phyloP scores from a whole-genome alignment of 768 basidiomycete species.

The Ramaria rubella region DNA sequence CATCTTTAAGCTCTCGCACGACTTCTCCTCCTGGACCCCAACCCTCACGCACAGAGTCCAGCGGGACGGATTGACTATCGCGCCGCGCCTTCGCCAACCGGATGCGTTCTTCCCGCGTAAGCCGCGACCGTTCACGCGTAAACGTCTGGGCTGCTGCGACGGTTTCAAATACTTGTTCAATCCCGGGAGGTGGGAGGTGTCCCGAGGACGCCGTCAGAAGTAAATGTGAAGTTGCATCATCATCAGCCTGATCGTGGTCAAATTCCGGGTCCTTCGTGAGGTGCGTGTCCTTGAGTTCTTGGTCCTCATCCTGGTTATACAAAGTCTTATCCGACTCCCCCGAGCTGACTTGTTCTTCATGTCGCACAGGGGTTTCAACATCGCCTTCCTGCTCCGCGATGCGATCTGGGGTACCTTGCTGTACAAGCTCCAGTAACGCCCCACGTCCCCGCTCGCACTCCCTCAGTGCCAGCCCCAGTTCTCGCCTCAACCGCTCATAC shows the following conservation, averaged over 20 bases:
- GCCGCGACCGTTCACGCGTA: constrained; percentile 52
- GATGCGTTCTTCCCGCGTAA: constrained; percentile 74
- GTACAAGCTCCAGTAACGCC: background rate
- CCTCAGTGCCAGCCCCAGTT: constrained; percentile 69
- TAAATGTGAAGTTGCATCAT: constrained; percentile 54
- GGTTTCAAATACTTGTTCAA: constrained; percentile 81
- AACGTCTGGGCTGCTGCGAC: constrained; percentile 39
- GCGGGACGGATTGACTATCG: constrained; percentile 26
- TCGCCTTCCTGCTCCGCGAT: constrained; percentile 30
- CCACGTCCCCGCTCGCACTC: constrained; percentile 80
- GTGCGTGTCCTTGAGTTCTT: background rate
- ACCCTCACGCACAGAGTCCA: constrained; percentile 14
- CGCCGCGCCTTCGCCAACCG: constrained; percentile 47
- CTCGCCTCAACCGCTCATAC: constrained; percentile 68
- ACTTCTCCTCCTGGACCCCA: constrained; percentile 77
- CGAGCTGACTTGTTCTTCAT: constrained; percentile 12
- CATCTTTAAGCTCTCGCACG: constrained; percentile 78
- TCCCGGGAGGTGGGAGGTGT: constrained; percentile 57
- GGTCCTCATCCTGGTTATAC: background rate
- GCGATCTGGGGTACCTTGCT: background rate
- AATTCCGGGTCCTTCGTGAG: background rate
- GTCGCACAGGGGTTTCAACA: constrained; percentile 26
- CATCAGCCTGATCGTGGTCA: constrained; percentile 20
- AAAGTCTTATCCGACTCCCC: constrained; percentile 9
- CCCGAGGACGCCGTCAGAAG: constrained; percentile 43